Conservation (phyloP, 805 yeast genomes). For the Wickerhamiella domercqiae region DNA sequence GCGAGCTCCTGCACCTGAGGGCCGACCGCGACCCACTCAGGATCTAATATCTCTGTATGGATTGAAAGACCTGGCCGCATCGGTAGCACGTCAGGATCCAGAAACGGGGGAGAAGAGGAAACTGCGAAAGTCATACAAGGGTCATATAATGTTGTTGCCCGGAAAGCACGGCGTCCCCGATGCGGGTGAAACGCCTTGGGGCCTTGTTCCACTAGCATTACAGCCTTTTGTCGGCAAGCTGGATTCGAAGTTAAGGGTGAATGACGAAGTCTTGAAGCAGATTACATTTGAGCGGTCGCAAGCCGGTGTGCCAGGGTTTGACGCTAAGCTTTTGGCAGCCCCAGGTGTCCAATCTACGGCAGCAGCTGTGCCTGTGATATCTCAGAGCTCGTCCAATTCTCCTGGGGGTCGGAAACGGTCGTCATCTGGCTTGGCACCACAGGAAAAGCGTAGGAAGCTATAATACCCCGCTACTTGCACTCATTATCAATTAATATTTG, state of each 20-base stretch:
- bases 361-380: background rate
- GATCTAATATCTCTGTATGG: slow-evolving; percentile 59
- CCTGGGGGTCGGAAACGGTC: slow-evolving; percentile 2
- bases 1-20: slow-evolving; percentile 26
- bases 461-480: no score
- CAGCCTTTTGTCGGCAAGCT: background rate
- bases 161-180: slow-evolving; percentile 34
- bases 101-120: slow-evolving; percentile 88
- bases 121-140: slow-evolving; percentile 85
- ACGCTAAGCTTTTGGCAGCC: slow-evolving; percentile 45
- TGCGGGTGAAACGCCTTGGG: slow-evolving; percentile 18
- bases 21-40: slow-evolving; percentile 39
- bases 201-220: slow-evolving; percentile 17
- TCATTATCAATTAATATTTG: no score
- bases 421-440: background rate
- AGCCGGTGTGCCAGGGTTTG: slow-evolving; percentile 66
- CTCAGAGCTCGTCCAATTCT: slow-evolving; percentile 2
- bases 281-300: slow-evolving; percentile 51
- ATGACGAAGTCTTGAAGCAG: slow-evolving; percentile 31
- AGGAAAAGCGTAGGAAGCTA: slow-evolving; percentile 1
- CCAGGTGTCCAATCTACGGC: slow-evolving; percentile 8
- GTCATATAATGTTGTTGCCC: slow-evolving; percentile 74
- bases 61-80: slow-evolving; percentile 48
- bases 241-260: slow-evolving; percentile 1
- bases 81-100: slow-evolving; percentile 74